These are phyloP conservation scores for Nicotiana paniculata DNA, from an alignment of 257 asterid species.

Conservation along the genomic window DNA sequence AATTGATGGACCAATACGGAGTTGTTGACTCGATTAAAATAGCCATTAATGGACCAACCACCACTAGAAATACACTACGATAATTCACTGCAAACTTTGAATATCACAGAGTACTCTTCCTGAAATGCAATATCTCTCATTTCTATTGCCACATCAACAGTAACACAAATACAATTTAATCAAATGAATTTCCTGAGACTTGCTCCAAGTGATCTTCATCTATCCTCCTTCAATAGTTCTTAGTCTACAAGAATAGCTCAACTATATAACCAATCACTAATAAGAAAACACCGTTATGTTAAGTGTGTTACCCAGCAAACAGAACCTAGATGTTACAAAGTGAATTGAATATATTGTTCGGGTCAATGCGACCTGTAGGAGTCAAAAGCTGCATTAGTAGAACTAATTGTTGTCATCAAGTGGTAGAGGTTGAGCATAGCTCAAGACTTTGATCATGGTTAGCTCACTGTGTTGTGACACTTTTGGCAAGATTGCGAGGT, in stretches of 20 bases:
- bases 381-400: not conserved
- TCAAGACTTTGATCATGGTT: not conserved
- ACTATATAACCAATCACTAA: not conserved
- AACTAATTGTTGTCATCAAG: not conserved
- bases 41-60: no score
- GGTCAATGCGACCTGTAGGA: not conserved
- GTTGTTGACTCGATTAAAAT: no score
- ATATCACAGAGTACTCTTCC: not conserved
- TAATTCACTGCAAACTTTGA: not conserved
- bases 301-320: not conserved
- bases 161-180: not conserved
- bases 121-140: not conserved
- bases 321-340: not conserved
- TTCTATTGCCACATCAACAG: not conserved
- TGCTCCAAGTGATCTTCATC: not conserved
- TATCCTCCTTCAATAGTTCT: not conserved
- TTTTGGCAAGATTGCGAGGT: constrained; percentile 98
- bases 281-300: not conserved
- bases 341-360: not conserved
- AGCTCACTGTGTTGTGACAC: constrained; percentile 84
- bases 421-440: not conserved
- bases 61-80: not conserved
- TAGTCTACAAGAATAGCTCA: not conserved
- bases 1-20: no score
- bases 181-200: not conserved